Conservation (phyloP, 2,329 filamentous ascomycete genomes). For the Drechslerella coelobrocha region DNA sequence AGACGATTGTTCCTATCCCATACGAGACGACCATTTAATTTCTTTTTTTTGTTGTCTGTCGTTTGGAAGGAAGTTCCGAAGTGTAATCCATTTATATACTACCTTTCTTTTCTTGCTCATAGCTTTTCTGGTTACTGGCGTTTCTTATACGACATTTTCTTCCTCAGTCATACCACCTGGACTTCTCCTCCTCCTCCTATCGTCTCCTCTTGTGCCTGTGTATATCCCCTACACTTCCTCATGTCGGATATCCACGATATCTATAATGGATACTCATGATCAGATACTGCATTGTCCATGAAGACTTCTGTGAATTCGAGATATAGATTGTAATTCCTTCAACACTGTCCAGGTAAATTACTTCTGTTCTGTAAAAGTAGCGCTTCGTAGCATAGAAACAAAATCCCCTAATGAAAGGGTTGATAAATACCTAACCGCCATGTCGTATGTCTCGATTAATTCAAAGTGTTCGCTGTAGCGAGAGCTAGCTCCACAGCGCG, state of each 20-base stretch:
- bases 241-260: constrained; percentile 47
- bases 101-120: constrained; percentile 26
- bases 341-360: too few relatives aligned
- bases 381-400: too few relatives aligned
- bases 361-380: too few relatives aligned
- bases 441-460: too few relatives aligned
- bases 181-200: constrained; percentile 7
- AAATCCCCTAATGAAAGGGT: too few relatives aligned
- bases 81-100: constrained; percentile 49
- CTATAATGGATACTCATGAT: constrained; percentile 50
- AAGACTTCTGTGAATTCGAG: too few relatives aligned
- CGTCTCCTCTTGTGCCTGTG: constrained; percentile 33
- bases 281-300: too few relatives aligned
- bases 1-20: constrained; percentile 87
- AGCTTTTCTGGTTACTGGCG: constrained; percentile 47
- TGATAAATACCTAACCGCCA: too few relatives aligned
- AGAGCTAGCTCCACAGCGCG: too few relatives aligned
- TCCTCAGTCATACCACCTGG: constrained; percentile 23
- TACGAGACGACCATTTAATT: constrained; percentile 98
- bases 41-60: constrained; percentile 12
- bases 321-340: too few relatives aligned
- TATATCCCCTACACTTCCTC: constrained; percentile 36
- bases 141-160: constrained; percentile 48
- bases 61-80: constrained; percentile 17
- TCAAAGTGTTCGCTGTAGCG: too few relatives aligned